phyloP scores from a whole-genome alignment of 768 basidiomycete genomes.

The Suillus weaverae region DNA sequence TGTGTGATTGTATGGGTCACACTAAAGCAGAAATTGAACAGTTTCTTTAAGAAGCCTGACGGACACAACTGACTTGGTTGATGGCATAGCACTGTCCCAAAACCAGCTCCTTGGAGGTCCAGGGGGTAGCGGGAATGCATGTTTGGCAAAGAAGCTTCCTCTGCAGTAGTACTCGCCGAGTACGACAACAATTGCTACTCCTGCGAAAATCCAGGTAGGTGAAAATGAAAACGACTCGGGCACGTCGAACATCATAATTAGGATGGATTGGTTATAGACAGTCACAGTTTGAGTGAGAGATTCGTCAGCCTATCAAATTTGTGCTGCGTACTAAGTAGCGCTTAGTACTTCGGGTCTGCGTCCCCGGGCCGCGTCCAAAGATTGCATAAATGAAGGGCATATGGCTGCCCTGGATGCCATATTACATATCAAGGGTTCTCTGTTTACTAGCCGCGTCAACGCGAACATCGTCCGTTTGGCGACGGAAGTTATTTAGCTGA shows the following conservation, averaged over 20 bases:
- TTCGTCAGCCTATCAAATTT: background rate
- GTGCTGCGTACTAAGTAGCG: background rate
- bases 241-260: background rate
- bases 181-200: background rate
- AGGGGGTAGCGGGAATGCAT: slow-evolving; percentile 16
- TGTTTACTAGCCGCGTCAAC: too few relatives aligned
- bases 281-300: background rate
- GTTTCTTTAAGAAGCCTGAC: background rate
- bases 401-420: too few relatives aligned
- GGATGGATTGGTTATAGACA: background rate
- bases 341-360: background rate
- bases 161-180: slow-evolving; percentile 4
- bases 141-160: background rate
- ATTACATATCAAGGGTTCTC: too few relatives aligned
- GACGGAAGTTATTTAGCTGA: too few relatives aligned
- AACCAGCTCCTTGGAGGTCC: slow-evolving; percentile 18
- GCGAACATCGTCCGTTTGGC: too few relatives aligned
- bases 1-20: slow-evolving; percentile 36
- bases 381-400: too few relatives aligned
- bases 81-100: slow-evolving; percentile 17
- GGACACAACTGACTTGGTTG: background rate
- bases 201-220: background rate
- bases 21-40: slow-evolving; percentile 3
- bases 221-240: background rate
- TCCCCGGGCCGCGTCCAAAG: too few relatives aligned